Base-by-base conservation (phyloP, 1,284 basidiomycete genomes). In the Porogramme epimiltina region DNA sequence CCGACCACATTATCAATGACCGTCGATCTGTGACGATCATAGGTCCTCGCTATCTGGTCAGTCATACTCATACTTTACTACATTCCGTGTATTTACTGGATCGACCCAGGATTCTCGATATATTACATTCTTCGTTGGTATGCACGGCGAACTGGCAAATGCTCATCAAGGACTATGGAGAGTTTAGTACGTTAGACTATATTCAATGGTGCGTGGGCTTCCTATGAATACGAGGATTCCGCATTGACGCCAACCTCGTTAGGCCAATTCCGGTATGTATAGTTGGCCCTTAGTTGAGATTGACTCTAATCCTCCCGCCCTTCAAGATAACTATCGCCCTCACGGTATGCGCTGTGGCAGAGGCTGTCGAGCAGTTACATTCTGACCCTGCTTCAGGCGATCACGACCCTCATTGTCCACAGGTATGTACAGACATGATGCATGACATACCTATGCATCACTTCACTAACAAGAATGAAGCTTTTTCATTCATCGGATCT, bases 401-500 rank as follows among this genome's bases (percentile, higher is more conserved):
- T 55, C 5, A 55, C 54, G n/a, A 58, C 56, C 13, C 36, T 45
- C 36, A 55, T 58, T 11, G 53, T 58, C 1, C 56, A 58, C 36
- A 51, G 56, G 55, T 53, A 19, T 31, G 49, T 13, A 2, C 6
- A 18, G 1, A 18, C 15, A 9, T 36, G 13, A 18, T 37, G 18
- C 2, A 31, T 6, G 8, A 2, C 2, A 11, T 33, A 22, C 11
- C n/a, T 2, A 31, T 20, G n/a, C 19, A 36, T 10, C 2, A 4
- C 4, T 43, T 16, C 15, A 20, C 31, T 23, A 18, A 8, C 13
- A 6, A 13, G 28, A n/a, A n/a, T n/a, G 28, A 19, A 52, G 55
- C 37, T 58, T 55, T 49, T 58, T 52, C 40, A 58, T 58, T n/a
- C 53, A 51, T 25, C 52, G 56, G 1, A 58, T 55, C 15, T 52